Evolutionary conservation across 345 rosid species (phyloP), one percentile per base, ranked within the genome.

Genomic region (Bruguiera parviflora): DNA sequence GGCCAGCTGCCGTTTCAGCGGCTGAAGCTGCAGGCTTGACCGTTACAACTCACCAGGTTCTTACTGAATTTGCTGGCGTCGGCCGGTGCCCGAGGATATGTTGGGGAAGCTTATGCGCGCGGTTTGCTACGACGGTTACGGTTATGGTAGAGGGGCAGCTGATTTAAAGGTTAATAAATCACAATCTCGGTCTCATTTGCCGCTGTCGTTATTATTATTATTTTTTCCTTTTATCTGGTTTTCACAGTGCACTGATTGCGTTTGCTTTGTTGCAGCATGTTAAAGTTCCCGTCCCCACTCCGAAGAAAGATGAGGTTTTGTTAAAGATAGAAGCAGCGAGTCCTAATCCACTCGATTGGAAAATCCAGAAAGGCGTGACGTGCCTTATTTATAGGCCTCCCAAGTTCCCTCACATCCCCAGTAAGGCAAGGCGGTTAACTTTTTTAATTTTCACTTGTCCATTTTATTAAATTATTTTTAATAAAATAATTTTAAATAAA

Each of bases 331-430:
- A 90, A 77, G 93, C 94, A 2, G 69, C 74, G 21, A 78, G 81
- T 68, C 24, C 86, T 5, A 90, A 88, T 73, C 93, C 96, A 21
- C 65, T 79, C 35, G 96, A 88, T 67, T 84, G 90, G 92, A 90
- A 86, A 71, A 78, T 85, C 0, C 96, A 90, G 58, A 83, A 84
- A 72, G 96, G 96, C 74, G 18, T 80, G 73, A 24, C 83, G 27
- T 68, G 93, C 5, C 90, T 89, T 35, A 2, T 43, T 43, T 31
- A 82, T 63, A 46, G 77, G 13, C 96, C 96, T 61, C 84, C 79
- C 85, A 88, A 80, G 66, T 90, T 92, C 76, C 98, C 96, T 53
- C 72, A 68, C 73, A 82, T 86, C 55, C 92, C 98, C 6, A 82
- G 98, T 92, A 84, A 24, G 24, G 28, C 58, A 13, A 25, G 8